A percentile compares a stretch with the other conserved stretches of the same genome.
phyloP scores from a whole-genome alignment of 257 asterid species.

The Petunia axillaris region DNA sequence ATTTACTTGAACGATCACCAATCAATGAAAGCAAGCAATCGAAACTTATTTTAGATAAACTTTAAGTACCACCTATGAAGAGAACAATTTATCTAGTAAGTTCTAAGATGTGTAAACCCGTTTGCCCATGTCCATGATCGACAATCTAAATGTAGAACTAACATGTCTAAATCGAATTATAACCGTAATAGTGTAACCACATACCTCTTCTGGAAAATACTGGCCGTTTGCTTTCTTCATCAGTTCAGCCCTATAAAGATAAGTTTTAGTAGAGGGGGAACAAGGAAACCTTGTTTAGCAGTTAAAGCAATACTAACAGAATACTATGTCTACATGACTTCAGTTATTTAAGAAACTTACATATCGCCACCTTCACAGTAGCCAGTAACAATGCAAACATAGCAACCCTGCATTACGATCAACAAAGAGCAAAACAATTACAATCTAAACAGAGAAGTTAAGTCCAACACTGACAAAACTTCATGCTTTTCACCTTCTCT shows the following conservation, averaged over 20 bases:
- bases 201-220: conserved; percentile 93
- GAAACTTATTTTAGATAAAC: neutral
- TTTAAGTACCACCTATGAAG: conserved; percentile 1
- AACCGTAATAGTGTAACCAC: neutral
- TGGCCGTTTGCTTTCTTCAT: conserved; percentile 94
- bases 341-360: conserved; percentile 49
- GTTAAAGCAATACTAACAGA: neutral
- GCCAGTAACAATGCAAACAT: conserved; percentile 98
- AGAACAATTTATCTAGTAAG: neutral
- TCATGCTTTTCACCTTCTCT: conserved; percentile 72
- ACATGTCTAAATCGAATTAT: neutral
- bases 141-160: neutral
- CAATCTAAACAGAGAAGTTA: conserved; percentile 8
- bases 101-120: neutral
- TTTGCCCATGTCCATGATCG: neutral
- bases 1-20: conserved; percentile 31
- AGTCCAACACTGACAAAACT: conserved; percentile 19
- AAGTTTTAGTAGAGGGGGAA: neutral
- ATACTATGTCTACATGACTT: neutral
- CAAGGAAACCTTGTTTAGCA: neutral
- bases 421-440: neutral
- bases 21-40: neutral
- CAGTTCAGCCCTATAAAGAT: conserved; percentile 79
- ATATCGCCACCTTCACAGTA: conserved; percentile 99
- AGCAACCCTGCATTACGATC: conserved; percentile 79